These are phyloP conservation scores for Onygena corvina DNA, from an alignment of 2,329 filamentous ascomycete genomes.

Conservation along the genomic window DNA sequence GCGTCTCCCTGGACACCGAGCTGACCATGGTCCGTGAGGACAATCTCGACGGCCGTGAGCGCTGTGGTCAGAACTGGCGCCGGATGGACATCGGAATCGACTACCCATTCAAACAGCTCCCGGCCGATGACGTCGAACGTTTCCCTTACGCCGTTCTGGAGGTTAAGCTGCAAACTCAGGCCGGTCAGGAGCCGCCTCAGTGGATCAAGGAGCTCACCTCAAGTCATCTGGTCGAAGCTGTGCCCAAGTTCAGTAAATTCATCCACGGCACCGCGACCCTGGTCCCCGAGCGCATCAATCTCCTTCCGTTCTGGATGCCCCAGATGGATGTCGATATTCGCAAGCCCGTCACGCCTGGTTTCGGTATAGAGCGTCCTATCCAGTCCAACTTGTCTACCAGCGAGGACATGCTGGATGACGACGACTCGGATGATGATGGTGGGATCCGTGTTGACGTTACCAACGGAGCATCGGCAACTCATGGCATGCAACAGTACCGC, in stretches of 20 bases:
- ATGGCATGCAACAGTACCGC: constrained; percentile 38
- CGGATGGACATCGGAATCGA: constrained; percentile 97
- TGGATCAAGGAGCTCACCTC: constrained; percentile 91
- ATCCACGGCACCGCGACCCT: constrained; percentile 86
- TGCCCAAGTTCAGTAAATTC: constrained; percentile 98
- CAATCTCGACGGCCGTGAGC: constrained; percentile 67
- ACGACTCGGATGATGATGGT: constrained; percentile 56
- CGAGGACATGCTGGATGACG: constrained; percentile 61
- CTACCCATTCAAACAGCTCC: constrained; percentile 81
- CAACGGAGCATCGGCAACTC: constrained; percentile 26
- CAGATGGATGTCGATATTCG: constrained; percentile 98
- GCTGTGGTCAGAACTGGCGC: constrained; percentile 83
- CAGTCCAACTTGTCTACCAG: constrained; percentile 66
- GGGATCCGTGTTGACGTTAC: constrained; percentile 14
- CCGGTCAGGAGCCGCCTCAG: constrained; percentile 85
- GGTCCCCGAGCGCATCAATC: constrained; percentile 74
- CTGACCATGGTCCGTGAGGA: constrained; percentile 91
- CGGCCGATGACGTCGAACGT: constrained; percentile 68
- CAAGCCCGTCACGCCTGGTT: constrained; percentile 76
- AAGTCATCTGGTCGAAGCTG: constrained; percentile 93
- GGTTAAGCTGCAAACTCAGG: constrained; percentile 93
- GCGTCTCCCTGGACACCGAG: constrained; percentile 93
- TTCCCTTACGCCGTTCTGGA: constrained; percentile 96
- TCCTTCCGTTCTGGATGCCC: constrained; percentile 93
- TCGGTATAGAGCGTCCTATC: constrained; percentile 74